Evolutionary conservation across 192 early-diverging fungal species (phyloP).

Genomic region (Coemansia sp.): DNA sequence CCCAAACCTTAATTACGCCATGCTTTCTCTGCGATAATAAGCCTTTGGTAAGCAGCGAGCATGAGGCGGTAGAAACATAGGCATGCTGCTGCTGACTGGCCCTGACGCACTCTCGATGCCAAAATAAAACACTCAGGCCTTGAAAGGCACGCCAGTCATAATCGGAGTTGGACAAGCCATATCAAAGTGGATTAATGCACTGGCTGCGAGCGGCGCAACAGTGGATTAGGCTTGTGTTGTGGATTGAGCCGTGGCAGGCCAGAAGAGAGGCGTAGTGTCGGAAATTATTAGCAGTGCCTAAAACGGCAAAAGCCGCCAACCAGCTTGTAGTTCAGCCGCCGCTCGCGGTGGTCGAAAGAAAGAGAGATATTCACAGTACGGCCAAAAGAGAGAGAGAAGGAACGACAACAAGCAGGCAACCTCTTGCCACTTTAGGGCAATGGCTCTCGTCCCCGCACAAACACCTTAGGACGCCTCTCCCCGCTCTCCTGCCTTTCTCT

Average conservation of each 20-base stretch:
- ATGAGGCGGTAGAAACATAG: neutral
- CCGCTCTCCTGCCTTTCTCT: neutral
- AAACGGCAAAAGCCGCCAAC: neutral
- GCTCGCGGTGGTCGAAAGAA: neutral
- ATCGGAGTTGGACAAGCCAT: neutral
- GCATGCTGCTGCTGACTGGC: neutral
- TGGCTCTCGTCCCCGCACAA: neutral
- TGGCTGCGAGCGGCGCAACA: neutral
- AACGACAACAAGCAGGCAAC: neutral
- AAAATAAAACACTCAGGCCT: neutral
- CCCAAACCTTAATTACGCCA: slow-evolving; percentile 6
- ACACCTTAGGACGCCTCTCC: neutral
- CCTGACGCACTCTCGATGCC: no score
- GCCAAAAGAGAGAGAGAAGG: neutral
- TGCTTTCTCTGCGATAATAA: neutral
- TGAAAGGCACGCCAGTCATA: neutral
- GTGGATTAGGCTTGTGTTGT: neutral
- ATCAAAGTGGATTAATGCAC: neutral
- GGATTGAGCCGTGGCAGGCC: neutral
- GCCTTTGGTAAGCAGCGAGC: neutral
- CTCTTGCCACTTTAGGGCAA: neutral
- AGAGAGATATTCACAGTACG: neutral
- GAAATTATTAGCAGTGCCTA: neutral
- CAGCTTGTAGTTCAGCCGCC: slow-evolving; percentile 2
- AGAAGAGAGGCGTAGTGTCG: neutral